These are phyloP conservation scores for Marasmius fiardii DNA, from an alignment of 1,284 basidiomycete genomes.

Conservation along the genomic window DNA sequence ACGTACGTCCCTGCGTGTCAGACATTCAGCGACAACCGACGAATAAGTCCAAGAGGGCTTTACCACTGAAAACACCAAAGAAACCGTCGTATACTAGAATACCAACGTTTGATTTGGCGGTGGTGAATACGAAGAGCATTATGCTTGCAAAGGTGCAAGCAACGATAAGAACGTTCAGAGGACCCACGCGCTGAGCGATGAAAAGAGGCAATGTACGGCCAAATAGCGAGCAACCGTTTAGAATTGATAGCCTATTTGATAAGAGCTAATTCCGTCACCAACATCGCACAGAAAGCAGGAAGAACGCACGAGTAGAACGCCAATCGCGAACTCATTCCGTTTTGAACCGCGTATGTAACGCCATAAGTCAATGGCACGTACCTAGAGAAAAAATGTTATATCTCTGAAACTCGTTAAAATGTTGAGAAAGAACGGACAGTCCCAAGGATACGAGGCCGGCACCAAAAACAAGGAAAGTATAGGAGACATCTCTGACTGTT, in stretches of 20 bases:
- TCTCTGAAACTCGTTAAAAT: not conserved
- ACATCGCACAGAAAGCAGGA: not conserved
- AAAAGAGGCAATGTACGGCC: slow-evolving; percentile 16
- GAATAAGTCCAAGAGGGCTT: not conserved
- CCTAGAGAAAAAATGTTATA: slow-evolving; percentile 2
- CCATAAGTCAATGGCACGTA: slow-evolving; percentile 19
- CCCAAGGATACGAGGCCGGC: slow-evolving; percentile 13
- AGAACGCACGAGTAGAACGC: slow-evolving; percentile 20
- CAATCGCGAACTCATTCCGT: slow-evolving; percentile 14
- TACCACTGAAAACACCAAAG: slow-evolving; percentile 19
- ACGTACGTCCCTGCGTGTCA: slow-evolving; percentile 14
- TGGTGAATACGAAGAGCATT: slow-evolving; percentile 15
- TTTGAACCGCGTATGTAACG: slow-evolving; percentile 17
- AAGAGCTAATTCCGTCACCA: not conserved
- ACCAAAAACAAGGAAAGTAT: slow-evolving; percentile 17
- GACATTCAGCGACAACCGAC: not conserved
- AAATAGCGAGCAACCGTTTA: slow-evolving; percentile 17
- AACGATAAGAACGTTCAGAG: slow-evolving; percentile 15
- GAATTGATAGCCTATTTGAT: slow-evolving; percentile 17
- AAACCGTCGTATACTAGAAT: slow-evolving; percentile 17
- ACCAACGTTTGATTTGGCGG: slow-evolving; percentile 10
- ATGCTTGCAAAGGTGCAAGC: slow-evolving; percentile 11
- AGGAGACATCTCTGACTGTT: slow-evolving; percentile 15
- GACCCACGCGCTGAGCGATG: slow-evolving; percentile 15
- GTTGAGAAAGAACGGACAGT: slow-evolving; percentile 5